Evolutionary conservation across 2,329 filamentous ascomycete species (phyloP), one percentile per base, ranked within the genome.

Genomic region (Elsinoe ampelina): DNA sequence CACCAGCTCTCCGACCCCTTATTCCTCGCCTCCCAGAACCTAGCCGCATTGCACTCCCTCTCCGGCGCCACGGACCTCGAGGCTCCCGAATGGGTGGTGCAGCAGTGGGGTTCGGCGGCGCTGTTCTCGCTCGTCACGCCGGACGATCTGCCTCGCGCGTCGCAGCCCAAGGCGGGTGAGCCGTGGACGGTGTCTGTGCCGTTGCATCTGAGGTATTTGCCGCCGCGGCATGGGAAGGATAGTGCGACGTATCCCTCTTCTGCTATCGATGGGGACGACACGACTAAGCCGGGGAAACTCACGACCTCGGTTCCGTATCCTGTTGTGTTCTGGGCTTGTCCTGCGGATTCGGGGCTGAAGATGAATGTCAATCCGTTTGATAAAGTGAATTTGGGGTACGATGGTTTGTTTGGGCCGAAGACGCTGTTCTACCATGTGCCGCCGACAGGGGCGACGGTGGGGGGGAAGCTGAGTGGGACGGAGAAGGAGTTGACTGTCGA

Each of bases 261-360:
- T 30, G 12, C 39, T 5, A 48, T 52, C 2, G 17, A 32, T 12
- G 15, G 34, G 3, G 20, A 20, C 8, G 35, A 15, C 4, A 17
- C 30, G 12, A 62, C 15, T 41, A 3, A 32, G 3, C 75, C 3
- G 59, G 66, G 13, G 63, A 69, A 51, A 58, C 59, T 0, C 20
- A 43, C 19, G 19, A 70, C 84, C 1, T 73, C 82, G n/a, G 69
- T 93, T 0, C 87, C 92, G 0, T 91, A 86, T 74, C 92, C 92
- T 0, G 80, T 82, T 0, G 80, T 96, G 0, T 96, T 96, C 74
- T 96, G 91, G 91, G 89, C 90, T 0, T 97, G 92, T 66, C 77
- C 80, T 6, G 80, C 84, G 0, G 79, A 81, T 8, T 78, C 82
- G 54, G 82, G 80, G 0, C 78, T 77, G 0, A 85, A 87, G 64